Base-by-base conservation (phyloP, 2,329 filamentous ascomycete species). In the Pseudogymnoascus sp. region DNA sequence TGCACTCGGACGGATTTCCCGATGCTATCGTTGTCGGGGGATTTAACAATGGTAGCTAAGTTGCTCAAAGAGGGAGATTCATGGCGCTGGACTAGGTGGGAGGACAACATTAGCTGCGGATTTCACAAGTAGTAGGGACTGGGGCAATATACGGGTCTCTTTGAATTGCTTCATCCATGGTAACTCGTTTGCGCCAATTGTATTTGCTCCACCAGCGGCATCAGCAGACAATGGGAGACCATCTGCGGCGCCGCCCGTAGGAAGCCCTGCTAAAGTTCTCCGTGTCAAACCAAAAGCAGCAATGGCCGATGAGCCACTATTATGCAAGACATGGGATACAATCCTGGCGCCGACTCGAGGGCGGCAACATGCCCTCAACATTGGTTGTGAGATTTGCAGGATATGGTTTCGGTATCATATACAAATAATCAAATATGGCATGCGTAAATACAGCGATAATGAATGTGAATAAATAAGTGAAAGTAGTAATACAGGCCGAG, bases 1-100 rank as follows among this genome's bases (percentile, higher is more conserved):
- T 70, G 68, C 18, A 71, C 25, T 9, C 64, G 62, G 5, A 71
- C 62, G 2, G 37, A 59, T 31, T 67, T 38, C 4, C 60, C 66
- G 9, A 67, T 61, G 36, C 65, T 14, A n/a, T 59, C 11, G 4
- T 46, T 28, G 8, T 63, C 59, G 7, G 70, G 65, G 9, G 67
- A 63, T 42, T 63, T 60, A 12, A 69, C 40, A 12, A 61, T 64
- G 38, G n/a, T 56, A 7, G 49, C 49, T 16, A 56, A 56, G 11
- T 56, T 56, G 28, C n/a, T 56, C 14, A 34, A 12, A 5, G 49
- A 34, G 18, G 49, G 49, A 34, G 49, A 56, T 12, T 56, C 49
- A 14, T 56, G n/a, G 49, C 49, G 49, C n/a, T 56, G 49, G 12
- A 56, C 49, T 56, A 34, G n/a, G 16, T 49, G 5, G n/a, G 14